A percentile compares a stretch with the other conserved stretches of the same genome.
These are phyloP conservation scores for Aspergillus cristatus DNA, from an alignment of 495 filamentous ascomycete species.

Conservation along the genomic window DNA sequence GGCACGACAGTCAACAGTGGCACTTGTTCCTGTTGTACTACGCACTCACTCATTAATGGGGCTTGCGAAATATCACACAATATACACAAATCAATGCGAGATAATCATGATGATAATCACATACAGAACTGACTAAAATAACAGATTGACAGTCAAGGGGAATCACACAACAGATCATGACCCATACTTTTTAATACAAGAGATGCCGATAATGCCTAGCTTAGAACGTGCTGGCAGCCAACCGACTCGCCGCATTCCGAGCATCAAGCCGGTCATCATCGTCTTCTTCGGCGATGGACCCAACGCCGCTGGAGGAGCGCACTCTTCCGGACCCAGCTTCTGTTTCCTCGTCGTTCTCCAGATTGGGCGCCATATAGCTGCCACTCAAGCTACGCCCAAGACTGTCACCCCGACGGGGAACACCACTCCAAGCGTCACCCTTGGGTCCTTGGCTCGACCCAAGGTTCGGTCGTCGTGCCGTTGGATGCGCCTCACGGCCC, in stretches of 20 bases:
- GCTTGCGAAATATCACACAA: too few species aligned
- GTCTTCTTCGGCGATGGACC: conserved; percentile 64
- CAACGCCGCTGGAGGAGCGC: conserved; percentile 53
- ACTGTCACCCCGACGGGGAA: conserved; percentile 72
- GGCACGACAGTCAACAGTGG: too few species aligned
- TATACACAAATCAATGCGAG: too few species aligned
- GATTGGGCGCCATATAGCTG: conserved; percentile 40
- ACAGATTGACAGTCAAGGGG: conserved; percentile 7
- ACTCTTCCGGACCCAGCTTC: conserved; percentile 42
- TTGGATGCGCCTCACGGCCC: conserved; percentile 78
- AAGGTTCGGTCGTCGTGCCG: conserved; percentile 62
- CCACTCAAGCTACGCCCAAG: conserved; percentile 68
- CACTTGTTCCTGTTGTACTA: too few species aligned
- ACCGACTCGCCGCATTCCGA: conserved; percentile 82
- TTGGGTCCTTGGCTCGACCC: conserved; percentile 85
- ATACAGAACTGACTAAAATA: conserved; percentile 1
- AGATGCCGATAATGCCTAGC: not conserved
- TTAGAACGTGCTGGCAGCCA: conserved; percentile 90
- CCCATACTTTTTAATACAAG: conserved; percentile 15
- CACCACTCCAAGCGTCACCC: conserved; percentile 95
- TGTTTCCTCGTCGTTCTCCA: conserved; percentile 34
- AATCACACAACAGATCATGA: conserved; percentile 15
- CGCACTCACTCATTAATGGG: too few species aligned
- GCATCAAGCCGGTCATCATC: conserved; percentile 94
- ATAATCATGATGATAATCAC: too few species aligned